phyloP scores from a whole-genome alignment of 1,139 yeast genomes.

The Blastobotrys petasosporus region DNA sequence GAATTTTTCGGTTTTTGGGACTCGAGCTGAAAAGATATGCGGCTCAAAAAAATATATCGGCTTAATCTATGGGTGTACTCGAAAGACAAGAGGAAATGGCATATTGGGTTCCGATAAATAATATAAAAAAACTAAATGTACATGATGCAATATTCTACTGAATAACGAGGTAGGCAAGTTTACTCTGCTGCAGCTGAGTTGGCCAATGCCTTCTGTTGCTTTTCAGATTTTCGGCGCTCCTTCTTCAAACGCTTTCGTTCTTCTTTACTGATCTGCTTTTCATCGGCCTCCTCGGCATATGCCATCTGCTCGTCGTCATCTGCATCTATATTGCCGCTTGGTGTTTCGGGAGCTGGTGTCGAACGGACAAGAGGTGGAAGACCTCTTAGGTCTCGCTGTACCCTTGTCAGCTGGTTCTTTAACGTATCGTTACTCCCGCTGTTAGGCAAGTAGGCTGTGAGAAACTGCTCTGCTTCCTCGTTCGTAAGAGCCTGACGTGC shows the following conservation, averaged over 20 bases:
- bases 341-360: conserved; percentile 11
- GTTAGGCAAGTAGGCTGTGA: conserved; percentile 44
- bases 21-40: not conserved
- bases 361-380: conserved; percentile 49
- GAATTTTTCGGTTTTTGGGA: conserved; percentile 1
- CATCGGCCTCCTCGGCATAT: conserved; percentile 9
- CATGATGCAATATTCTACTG: too few relatives aligned
- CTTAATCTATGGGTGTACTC: too few relatives aligned
- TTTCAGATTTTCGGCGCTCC: conserved; percentile 36
- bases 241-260: conserved; percentile 38
- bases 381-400: conserved; percentile 68
- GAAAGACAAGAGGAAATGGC: too few relatives aligned
- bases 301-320: conserved; percentile 4
- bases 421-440: conserved; percentile 35
- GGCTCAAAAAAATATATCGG: too few relatives aligned
- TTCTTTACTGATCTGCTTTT: conserved; percentile 26
- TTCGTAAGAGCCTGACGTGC: conserved; percentile 27
- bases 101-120: too few relatives aligned
- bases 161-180: too few relatives aligned
- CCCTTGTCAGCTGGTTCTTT: conserved; percentile 56
- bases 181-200: not conserved
- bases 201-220: conserved; percentile 17
- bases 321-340: conserved; percentile 5
- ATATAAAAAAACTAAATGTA: too few relatives aligned
- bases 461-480: conserved; percentile 39